Base-by-base conservation (phyloP, 2,329 filamentous ascomycete genomes). In the Aspergillus texensis region DNA sequence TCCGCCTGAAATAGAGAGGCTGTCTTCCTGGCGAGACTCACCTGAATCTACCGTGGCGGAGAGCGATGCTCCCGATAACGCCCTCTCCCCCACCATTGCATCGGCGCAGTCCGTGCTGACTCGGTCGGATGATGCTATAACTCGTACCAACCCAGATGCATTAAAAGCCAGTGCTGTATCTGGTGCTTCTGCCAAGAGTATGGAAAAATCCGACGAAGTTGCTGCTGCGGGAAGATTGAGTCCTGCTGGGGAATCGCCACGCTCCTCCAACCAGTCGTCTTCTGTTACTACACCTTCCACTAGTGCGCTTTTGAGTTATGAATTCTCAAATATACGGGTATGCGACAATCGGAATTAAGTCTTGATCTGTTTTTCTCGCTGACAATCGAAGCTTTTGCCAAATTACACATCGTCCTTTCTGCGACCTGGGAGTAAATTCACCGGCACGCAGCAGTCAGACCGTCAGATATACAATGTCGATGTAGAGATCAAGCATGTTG, bases 401-500 rank as follows among this genome's bases (percentile, higher is more conserved):
- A 89, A 89, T 60, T 89, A 91, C n/a, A 89, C 92, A 1, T 97
- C 92, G 0, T 95, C 93, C 0, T 96, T 90, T 76, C 83, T 99
- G 61, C 90, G 93, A 53, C 88, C 94, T 2, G 94, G 94, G 21
- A 97, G 93, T 79, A 91, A 88, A 71, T 99, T 97, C 74, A 86
- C 87, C 63, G 95, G 95, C 62, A 96, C 91, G 16, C 95, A 99
- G 74, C 91, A 94, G 75, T 98, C 94, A 3, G 94, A 98, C 75
- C 88, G 91, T 64, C 93, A 97, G 75, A 87, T 92, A 11, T 99
- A 99, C 76, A 93, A 97, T 66, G 95, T 99, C 1, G 91, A 97
- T 73, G 95, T 99, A 2, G 94, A 97, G 75, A 93, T 99, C 70
- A 97, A 98, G 79, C 91, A 97, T 79, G 93, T 98, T 52, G 93